Evolutionary conservation across 2,329 filamentous ascomycete species (phyloP).

Genomic region (Trichoderma hamatum): DNA sequence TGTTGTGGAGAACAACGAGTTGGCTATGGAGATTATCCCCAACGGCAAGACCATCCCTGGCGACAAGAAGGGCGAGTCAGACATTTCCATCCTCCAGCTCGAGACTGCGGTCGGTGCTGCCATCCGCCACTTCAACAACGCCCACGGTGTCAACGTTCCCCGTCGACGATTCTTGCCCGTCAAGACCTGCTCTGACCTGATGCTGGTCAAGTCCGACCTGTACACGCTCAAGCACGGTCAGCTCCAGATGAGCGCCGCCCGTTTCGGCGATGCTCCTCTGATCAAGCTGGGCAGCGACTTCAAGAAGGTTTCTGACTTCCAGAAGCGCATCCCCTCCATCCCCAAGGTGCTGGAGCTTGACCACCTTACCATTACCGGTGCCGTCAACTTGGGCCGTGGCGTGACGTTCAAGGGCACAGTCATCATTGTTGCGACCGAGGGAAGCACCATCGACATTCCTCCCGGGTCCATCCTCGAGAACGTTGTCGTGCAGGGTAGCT

Average conservation of each 20-base stretch:
- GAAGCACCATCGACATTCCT: slow-evolving; percentile 95
- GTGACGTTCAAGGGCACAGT: slow-evolving; percentile 97
- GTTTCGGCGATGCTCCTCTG: slow-evolving; percentile 93
- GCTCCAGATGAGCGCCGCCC: slow-evolving; percentile 93
- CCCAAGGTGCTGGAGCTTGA: slow-evolving; percentile 90
- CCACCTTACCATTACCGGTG: slow-evolving; percentile 95
- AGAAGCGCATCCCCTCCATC: slow-evolving; percentile 83
- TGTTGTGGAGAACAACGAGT: slow-evolving; percentile 96
- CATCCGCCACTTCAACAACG: slow-evolving; percentile 98
- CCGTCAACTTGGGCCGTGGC: slow-evolving; percentile 93
- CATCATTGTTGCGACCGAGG: slow-evolving; percentile 97
- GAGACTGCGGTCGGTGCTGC: slow-evolving; percentile 98
- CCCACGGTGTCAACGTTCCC: slow-evolving; percentile 98
- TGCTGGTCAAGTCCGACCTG: slow-evolving; percentile 99
- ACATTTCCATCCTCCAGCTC: slow-evolving; percentile 95
- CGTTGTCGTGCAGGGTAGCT: slow-evolving; percentile 96
- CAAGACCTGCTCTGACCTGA: slow-evolving; percentile 99
- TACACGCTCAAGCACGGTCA: slow-evolving; percentile 99
- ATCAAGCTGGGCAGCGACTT: slow-evolving; percentile 99
- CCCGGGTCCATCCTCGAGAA: slow-evolving; percentile 97
- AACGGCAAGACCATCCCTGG: slow-evolving; percentile 98
- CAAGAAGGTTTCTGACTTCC: slow-evolving; percentile 99
- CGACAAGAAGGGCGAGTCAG: slow-evolving; percentile 99
- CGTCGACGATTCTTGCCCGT: slow-evolving; percentile 97
- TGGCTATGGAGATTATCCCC: slow-evolving; percentile 99